Conservation (phyloP, 768 basidiomycete species). For the Lactarius akahatsu region DNA sequence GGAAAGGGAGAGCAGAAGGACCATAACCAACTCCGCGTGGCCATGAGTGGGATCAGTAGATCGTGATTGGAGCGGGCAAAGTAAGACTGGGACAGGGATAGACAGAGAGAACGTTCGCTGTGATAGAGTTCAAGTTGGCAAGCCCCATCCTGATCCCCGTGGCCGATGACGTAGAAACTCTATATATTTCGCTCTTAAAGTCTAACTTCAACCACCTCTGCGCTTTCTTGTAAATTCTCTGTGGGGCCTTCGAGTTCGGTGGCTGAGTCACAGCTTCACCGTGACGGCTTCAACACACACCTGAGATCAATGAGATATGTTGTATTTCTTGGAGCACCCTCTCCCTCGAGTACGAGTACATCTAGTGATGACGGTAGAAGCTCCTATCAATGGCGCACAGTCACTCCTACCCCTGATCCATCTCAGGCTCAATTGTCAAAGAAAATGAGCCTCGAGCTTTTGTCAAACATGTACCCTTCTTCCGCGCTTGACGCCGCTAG, state of each 20-base stretch:
- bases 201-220: too few relatives aligned
- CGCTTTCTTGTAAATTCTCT: too few relatives aligned
- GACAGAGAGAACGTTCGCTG: conserved; percentile 18
- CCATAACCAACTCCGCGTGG: conserved; percentile 8
- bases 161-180: background rate
- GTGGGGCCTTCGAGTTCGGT: background rate
- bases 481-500: conserved; percentile 66
- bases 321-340: conserved; percentile 54
- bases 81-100: conserved; percentile 33
- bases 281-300: background rate
- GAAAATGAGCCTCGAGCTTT: conserved; percentile 28
- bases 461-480: conserved; percentile 31
- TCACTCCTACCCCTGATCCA: conserved; percentile 35
- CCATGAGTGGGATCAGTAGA: background rate
- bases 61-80: conserved; percentile 1
- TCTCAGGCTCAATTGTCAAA: conserved; percentile 6
- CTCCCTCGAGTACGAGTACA: conserved; percentile 40
- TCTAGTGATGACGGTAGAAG: conserved; percentile 35
- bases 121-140: conserved; percentile 10
- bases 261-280: background rate
- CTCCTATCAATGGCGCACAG: conserved; percentile 48
- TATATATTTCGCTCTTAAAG: background rate
- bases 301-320: conserved; percentile 36
- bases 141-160: conserved; percentile 18
- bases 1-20: background rate